Percentiles rank a stretch among this genome's conserved stretches.
phyloP scores from a whole-genome alignment of 306 rosid species.

The Hippophae tibetana region DNA sequence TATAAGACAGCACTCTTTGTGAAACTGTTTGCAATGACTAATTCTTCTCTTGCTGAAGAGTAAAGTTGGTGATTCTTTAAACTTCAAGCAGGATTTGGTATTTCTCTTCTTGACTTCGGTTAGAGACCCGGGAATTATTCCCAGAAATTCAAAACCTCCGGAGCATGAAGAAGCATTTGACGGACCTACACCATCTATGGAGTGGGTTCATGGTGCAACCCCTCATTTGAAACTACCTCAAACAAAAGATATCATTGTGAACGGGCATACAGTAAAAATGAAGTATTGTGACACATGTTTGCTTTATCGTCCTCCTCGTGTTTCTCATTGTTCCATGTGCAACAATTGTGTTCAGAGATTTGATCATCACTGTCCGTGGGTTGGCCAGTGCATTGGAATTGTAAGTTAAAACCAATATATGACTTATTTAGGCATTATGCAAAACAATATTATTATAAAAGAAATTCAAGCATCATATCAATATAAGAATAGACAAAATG shows the following conservation, averaged over 20 bases:
- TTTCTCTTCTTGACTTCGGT: constrained; percentile 76
- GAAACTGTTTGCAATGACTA: background rate
- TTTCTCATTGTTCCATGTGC: constrained; percentile 97
- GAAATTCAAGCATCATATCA: no score
- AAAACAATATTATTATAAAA: no score
- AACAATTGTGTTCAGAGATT: constrained; percentile 93
- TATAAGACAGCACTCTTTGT: no score
- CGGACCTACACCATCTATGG: constrained; percentile 78
- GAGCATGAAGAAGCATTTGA: constrained; percentile 58
- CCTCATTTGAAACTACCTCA: constrained; percentile 85
- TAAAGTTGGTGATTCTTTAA: constrained; percentile 22
- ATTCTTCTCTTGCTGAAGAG: constrained; percentile 19
- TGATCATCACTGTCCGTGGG: constrained; percentile 99
- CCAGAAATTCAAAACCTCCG: constrained; percentile 72
- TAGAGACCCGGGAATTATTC: constrained; percentile 93
- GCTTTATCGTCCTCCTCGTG: constrained; percentile 92
- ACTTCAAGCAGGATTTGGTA: constrained; percentile 59
- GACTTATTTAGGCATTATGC: no score
- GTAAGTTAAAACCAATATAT: constrained; percentile 38
- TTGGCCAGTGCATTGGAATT: constrained; percentile 94
- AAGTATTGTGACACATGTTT: constrained; percentile 94
- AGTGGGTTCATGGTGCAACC: constrained; percentile 77
- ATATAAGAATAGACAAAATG: background rate
- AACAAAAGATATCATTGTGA: constrained; percentile 63
- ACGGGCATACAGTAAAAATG: constrained; percentile 74